These are phyloP conservation scores for Solioccasus polychromus DNA, from an alignment of 768 basidiomycete species.

Conservation along the genomic window DNA sequence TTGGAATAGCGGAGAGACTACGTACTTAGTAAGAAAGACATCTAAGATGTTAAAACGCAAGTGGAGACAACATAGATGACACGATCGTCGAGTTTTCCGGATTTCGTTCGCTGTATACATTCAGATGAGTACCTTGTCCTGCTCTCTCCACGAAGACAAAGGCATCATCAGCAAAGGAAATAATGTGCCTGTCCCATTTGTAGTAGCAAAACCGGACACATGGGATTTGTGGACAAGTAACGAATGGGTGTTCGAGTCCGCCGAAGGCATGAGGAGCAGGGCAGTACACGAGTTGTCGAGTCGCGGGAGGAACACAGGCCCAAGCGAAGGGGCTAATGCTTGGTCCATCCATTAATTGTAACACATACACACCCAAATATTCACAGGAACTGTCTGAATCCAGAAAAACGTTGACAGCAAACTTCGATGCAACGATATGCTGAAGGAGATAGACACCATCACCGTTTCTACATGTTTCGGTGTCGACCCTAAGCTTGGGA, in stretches of 20 bases:
- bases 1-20: not conserved
- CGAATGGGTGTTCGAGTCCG: not conserved
- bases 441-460: constrained; percentile 11
- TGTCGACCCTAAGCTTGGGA: not conserved
- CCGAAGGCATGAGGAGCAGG: constrained; percentile 2
- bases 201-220: constrained; percentile 14
- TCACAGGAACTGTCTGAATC: constrained; percentile 9
- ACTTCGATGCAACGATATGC: constrained; percentile 13
- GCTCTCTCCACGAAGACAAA: not conserved
- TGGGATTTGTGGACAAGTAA: constrained; percentile 3
- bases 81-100: not conserved
- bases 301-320: constrained; percentile 6
- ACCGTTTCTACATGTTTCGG: not conserved
- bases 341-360: not conserved
- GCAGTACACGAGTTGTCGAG: constrained; percentile 2
- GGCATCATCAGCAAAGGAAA: constrained; percentile 11
- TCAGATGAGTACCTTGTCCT: too few species aligned
- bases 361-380: constrained; percentile 28
- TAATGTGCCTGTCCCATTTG: constrained; percentile 19
- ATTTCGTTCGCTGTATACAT: too few species aligned
- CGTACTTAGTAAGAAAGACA: constrained; percentile 2
- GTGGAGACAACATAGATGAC: not conserved
- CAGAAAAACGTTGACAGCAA: constrained; percentile 27
- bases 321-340: constrained; percentile 1
- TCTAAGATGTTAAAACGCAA: too few species aligned